Evolutionary conservation across 2,329 filamentous ascomycete genomes (phyloP), one percentile per base, ranked within the genome.

Genomic region (Raffaelea deltoideospora): DNA sequence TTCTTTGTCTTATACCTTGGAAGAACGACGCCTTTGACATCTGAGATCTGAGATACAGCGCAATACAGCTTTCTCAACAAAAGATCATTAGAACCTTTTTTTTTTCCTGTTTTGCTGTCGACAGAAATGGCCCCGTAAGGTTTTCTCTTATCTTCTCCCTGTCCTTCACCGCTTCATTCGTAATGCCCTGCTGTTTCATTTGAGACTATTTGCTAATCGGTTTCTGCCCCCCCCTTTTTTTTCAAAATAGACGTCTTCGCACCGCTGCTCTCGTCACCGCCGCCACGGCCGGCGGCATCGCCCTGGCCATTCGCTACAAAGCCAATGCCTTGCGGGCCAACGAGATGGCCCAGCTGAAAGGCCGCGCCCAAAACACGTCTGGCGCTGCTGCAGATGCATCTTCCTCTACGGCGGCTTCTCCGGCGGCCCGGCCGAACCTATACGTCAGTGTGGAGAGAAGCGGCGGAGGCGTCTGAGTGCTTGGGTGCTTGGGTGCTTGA

Each of bases 361-460:
- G 45, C 39, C 50, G 51, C 27, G 15, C 33, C 27, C n/a, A n/a
- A n/a, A n/a, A n/a, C n/a, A n/a, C n/a, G n/a, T n/a, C n/a, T n/a
- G n/a, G n/a, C n/a, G n/a, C n/a, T n/a, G n/a, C n/a, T n/a, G n/a
- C n/a, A n/a, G n/a, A n/a, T n/a, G n/a, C n/a, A n/a, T n/a, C n/a
- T n/a, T n/a, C n/a, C n/a, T n/a, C n/a, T n/a, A n/a, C n/a, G n/a
- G n/a, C n/a, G n/a, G 5, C 20, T 5, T 10, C 33, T 8, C 18
- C 30, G 1, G 18, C 40, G 1, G 20, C 24, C 9, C 13, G 28
- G 26, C 53, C 54, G 19, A 58, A 59, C 42, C 54, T 60, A 34
- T 64, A 68, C 48, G 65, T 69, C 38, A 63, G 57, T 38, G 65
- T 69, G 38, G 65, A 69, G 37, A 59, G 66, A 19, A 69, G 65